Conservation (phyloP, 768 basidiomycete genomes). For the Harrya chromipes region DNA sequence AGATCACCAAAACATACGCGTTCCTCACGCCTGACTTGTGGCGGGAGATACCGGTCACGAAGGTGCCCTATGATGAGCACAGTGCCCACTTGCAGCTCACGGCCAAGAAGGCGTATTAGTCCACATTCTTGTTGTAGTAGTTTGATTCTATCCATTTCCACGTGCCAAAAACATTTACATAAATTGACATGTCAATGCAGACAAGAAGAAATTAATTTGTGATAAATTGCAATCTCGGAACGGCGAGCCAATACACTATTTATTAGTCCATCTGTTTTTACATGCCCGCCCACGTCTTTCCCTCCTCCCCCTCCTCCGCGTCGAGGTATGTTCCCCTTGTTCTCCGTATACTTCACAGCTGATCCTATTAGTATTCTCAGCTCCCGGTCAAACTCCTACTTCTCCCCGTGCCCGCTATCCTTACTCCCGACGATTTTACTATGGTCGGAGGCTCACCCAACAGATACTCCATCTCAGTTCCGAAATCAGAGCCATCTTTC, state of each 20-base stretch:
- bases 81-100: slow-evolving; percentile 86
- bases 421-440: slow-evolving; percentile 1
- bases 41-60: slow-evolving; percentile 89
- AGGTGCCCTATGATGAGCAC: slow-evolving; percentile 93
- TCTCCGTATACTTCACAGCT: not conserved
- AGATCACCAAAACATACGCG: slow-evolving; percentile 97
- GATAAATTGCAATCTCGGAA: too few relatives aligned
- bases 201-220: not conserved
- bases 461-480: not conserved
- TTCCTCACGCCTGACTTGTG: slow-evolving; percentile 99
- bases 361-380: not conserved
- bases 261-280: too few relatives aligned
- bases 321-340: slow-evolving; percentile 19
- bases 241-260: too few relatives aligned
- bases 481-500: not conserved
- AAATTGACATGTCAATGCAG: too few relatives aligned
- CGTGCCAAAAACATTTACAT: not conserved
- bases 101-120: slow-evolving; percentile 71
- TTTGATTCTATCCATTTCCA: too few relatives aligned
- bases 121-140: not conserved
- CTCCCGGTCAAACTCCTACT: slow-evolving; percentile 15
- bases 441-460: too few relatives aligned
- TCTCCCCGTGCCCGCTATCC: slow-evolving; percentile 6
- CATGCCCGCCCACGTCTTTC: not conserved
- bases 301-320: slow-evolving; percentile 21